Conservation (phyloP, 2,329 filamentous ascomycete species). For the Phialocephala sp. region DNA sequence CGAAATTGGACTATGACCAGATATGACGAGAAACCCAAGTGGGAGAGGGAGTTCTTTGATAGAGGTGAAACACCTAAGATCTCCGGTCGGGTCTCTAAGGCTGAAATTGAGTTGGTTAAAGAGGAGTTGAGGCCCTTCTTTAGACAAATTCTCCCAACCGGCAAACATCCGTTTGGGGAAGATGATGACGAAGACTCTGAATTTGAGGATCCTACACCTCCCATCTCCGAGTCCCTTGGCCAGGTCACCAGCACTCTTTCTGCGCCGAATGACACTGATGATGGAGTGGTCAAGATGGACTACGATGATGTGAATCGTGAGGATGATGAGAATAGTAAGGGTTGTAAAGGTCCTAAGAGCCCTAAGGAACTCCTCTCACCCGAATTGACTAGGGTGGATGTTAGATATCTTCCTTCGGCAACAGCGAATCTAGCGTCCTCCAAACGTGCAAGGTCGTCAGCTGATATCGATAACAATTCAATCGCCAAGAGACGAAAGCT, state of each 20-base stretch:
- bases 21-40: neutral
- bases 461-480: neutral
- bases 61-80: neutral
- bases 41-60: neutral
- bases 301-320: neutral
- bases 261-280: neutral
- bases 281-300: conserved; percentile 1
- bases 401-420: neutral
- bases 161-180: conserved; percentile 6
- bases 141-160: neutral
- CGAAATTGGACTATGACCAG: neutral
- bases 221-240: neutral
- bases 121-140: conserved; percentile 1
- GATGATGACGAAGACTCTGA: conserved; percentile 10
- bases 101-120: conserved; percentile 3
- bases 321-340: too few species aligned
- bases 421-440: neutral
- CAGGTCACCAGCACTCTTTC: neutral
- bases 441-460: neutral
- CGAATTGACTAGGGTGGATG: neutral
- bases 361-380: neutral
- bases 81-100: neutral
- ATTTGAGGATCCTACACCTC: neutral
- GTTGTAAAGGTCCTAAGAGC: neutral
- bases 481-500: neutral